Evolutionary conservation across 805 yeast species (phyloP), one percentile per base, ranked within the genome.

Genomic region (Citeromyces nyonsensis): DNA sequence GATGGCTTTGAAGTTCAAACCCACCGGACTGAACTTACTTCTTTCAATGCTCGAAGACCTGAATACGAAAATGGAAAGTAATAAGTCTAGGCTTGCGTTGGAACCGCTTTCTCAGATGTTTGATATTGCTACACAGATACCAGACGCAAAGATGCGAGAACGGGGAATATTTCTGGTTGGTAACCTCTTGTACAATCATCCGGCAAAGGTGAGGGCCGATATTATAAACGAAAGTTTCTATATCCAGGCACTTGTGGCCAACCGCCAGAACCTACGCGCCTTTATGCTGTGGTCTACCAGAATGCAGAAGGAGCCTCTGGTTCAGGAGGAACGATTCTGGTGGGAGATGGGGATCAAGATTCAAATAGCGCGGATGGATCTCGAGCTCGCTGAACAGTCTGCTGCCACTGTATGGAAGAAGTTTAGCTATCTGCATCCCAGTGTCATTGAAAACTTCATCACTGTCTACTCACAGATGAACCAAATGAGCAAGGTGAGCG

Each of bases 151-250:
- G 8, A 22, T 40, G 33, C 42, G 62, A 39, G 44, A 44, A 25
- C 38, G 49, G 39, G 58, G 65, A 27, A 40, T 61, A 32, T 52
- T 50, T 35, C 36, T 52, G 14, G 40, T 66, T 3, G 73, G 71
- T 3, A 54, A 54, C 25, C 37, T 68, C 38, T 43, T 69, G 15
- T 69, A 68, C 36, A 35, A 49, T 1, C 37, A 54, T 4, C 53
- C 56, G 3, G 22, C 22, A 5, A 61, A 54, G n/a, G 54, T 60
- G 20, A 51, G 66, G 32, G 54, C 66, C 37, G 75, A 69, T 44
- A 63, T 65, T 2, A 52, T 66, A 12, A 67, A 66, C 41, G 75
- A 68, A 43, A 57, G 62, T 2, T 56, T 64, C 26, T 69, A 59
- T 40, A 62, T 69, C 13, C 66, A 62, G 34, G 41, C 70, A 1